Percentiles rank a stretch among this genome's conserved stretches.
These are phyloP conservation scores for Scorias spongiosa DNA, from an alignment of 2,329 filamentous ascomycete species.

Conservation along the genomic window DNA sequence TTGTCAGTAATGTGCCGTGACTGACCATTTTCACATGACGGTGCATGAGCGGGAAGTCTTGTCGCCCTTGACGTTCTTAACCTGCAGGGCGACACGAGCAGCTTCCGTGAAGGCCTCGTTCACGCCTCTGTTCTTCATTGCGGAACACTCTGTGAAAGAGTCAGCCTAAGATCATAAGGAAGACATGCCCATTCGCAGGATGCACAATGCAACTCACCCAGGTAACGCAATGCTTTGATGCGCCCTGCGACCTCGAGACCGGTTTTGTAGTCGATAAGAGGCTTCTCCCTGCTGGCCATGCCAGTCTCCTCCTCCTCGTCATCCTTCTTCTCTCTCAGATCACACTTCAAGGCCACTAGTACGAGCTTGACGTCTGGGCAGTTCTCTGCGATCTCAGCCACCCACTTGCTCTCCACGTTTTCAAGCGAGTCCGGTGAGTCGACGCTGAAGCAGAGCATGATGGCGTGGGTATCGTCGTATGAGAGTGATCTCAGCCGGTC, in stretches of 20 bases:
- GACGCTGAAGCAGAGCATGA: constrained; percentile 97
- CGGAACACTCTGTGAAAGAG: constrained; percentile 68
- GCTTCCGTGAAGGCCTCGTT: constrained; percentile 98
- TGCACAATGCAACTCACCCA: constrained; percentile 37
- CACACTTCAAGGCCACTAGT: constrained; percentile 90
- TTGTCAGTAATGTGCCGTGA: not conserved
- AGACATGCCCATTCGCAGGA: not conserved
- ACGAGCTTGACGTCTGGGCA: constrained; percentile 92
- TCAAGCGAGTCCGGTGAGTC: constrained; percentile 93
- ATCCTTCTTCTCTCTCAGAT: constrained; percentile 63
- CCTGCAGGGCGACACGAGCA: constrained; percentile 68
- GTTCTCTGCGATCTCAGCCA: constrained; percentile 94
- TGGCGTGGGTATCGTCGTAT: constrained; percentile 94
- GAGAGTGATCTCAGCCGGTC: constrained; percentile 88
- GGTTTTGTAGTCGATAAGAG: constrained; percentile 78
- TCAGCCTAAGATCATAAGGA: not conserved
- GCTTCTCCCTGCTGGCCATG: constrained; percentile 33
- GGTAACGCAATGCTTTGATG: constrained; percentile 84
- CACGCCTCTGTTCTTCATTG: constrained; percentile 93
- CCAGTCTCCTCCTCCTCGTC: constrained; percentile 48
- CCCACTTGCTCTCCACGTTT: constrained; percentile 98
- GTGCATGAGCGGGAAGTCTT: constrained; percentile 28
- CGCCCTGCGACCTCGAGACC: constrained; percentile 80
- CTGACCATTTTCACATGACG: constrained; percentile 21
- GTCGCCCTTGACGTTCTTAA: constrained; percentile 35